Conservation (phyloP, 148 eudicot genomes). For the Cornus kousa region DNA sequence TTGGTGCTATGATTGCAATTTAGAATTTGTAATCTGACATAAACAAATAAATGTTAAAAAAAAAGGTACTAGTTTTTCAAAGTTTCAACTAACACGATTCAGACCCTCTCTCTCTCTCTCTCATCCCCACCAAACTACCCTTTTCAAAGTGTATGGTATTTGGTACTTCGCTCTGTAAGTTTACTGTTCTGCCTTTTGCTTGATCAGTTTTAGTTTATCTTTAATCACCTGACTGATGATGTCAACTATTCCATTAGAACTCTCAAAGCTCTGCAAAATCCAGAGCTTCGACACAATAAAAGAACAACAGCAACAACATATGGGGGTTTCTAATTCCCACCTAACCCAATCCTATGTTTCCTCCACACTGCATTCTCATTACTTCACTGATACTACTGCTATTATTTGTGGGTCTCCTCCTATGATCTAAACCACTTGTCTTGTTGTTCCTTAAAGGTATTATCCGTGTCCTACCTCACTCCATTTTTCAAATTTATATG, state of each 20-base stretch:
- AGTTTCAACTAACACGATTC: conserved; percentile 3
- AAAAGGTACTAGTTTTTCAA: conserved; percentile 1
- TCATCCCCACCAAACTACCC: conserved; percentile 14
- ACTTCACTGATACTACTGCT: conserved; percentile 27
- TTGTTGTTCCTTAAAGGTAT: conserved; percentile 7
- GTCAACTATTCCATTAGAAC: conserved; percentile 25
- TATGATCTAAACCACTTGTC: conserved; percentile 8
- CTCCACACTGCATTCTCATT: conserved; percentile 12
- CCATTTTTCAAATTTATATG: background rate
- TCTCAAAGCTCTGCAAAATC: conserved; percentile 15
- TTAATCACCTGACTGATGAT: conserved; percentile 9
- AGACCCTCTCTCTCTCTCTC: background rate
- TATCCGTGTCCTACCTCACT: conserved; percentile 19
- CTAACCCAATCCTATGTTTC: conserved; percentile 14
- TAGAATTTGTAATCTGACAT: background rate
- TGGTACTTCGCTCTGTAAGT: background rate
- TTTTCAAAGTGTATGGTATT: background rate
- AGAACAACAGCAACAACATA: conserved; percentile 25
- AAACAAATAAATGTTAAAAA: background rate
- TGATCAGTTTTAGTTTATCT: conserved; percentile 5
- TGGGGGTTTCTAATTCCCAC: conserved; percentile 3
- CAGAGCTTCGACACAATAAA: conserved; percentile 18
- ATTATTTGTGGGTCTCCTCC: conserved; percentile 25
- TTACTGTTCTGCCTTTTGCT: conserved; percentile 10
- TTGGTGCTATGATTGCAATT: background rate